Conservation (phyloP, 495 filamentous ascomycete genomes). For the Tuber microsphaerosporum region DNA sequence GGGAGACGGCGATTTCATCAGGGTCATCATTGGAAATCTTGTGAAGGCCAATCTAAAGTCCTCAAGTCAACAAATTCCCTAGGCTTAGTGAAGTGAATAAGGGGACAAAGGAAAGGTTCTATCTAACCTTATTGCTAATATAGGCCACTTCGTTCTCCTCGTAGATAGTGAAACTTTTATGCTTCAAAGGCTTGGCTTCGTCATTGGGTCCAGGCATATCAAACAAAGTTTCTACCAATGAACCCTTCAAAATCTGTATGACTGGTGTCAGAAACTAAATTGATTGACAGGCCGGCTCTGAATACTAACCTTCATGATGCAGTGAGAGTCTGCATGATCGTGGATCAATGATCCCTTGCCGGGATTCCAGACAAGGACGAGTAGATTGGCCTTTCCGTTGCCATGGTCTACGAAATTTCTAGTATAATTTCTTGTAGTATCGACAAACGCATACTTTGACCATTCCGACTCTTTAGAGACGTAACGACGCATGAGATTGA, state of each 20-base stretch:
- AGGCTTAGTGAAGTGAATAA: slow-evolving; percentile 2
- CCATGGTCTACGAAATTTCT: slow-evolving; percentile 83
- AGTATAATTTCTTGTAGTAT: slow-evolving; percentile 64
- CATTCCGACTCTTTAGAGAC: slow-evolving; percentile 60
- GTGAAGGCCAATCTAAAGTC: slow-evolving; percentile 65
- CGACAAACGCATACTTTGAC: slow-evolving; percentile 60
- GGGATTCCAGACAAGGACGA: slow-evolving; percentile 88
- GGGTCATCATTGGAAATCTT: slow-evolving; percentile 66
- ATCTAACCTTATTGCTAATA: slow-evolving; percentile 63
- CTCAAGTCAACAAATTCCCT: not conserved
- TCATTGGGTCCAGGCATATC: slow-evolving; percentile 57
- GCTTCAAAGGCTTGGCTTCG: slow-evolving; percentile 49
- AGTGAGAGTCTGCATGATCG: slow-evolving; percentile 80
- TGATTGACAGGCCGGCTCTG: not conserved
- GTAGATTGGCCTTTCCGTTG: slow-evolving; percentile 82
- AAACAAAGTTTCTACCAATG: slow-evolving; percentile 72
- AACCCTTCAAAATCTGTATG: slow-evolving; percentile 62
- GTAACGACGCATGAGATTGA: slow-evolving; percentile 64
- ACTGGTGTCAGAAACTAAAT: not conserved
- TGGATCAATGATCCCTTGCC: slow-evolving; percentile 73
- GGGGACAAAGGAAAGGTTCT: slow-evolving; percentile 13
- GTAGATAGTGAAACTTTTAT: slow-evolving; percentile 52
- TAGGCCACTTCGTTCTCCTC: slow-evolving; percentile 65
- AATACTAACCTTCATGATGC: slow-evolving; percentile 54
- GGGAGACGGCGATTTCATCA: slow-evolving; percentile 68